Conservation (phyloP, 2,329 filamentous ascomycete genomes). For the Beauveria brongniartii region DNA sequence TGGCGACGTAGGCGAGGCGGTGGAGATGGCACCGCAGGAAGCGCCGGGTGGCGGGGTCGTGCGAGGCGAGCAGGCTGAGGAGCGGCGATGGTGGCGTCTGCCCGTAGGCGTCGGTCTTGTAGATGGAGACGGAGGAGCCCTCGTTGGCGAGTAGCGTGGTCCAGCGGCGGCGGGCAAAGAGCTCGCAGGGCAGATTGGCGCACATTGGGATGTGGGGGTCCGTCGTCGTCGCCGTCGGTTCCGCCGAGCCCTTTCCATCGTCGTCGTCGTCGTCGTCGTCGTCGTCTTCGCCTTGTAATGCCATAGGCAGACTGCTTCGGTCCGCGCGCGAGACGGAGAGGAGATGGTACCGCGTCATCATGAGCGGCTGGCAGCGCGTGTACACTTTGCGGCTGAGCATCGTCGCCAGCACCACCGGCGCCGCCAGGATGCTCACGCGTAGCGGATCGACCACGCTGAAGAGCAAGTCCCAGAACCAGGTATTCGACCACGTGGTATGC, state of each 20-base stretch:
- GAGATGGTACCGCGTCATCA: slow-evolving; percentile 55
- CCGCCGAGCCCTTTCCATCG: background rate
- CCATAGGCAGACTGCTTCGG: background rate
- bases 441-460: slow-evolving; percentile 45
- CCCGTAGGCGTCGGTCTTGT: slow-evolving; percentile 30
- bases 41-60: slow-evolving; percentile 23
- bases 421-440: slow-evolving; percentile 38
- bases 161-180: slow-evolving; percentile 59
- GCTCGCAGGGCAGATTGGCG: slow-evolving; percentile 20
- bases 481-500: slow-evolving; percentile 14
- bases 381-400: slow-evolving; percentile 51
- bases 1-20: slow-evolving; percentile 51
- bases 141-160: slow-evolving; percentile 61
- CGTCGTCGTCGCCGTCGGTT: background rate
- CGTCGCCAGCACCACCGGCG: slow-evolving; percentile 53
- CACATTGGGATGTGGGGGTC: background rate
- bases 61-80: slow-evolving; percentile 30
- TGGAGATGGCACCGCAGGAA: slow-evolving; percentile 34
- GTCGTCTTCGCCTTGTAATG: too few species aligned
- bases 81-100: slow-evolving; percentile 34
- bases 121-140: slow-evolving; percentile 64
- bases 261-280: background rate
- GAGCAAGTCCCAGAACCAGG: slow-evolving; percentile 48
- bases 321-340: slow-evolving; percentile 36
- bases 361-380: slow-evolving; percentile 53